phyloP scores from a whole-genome alignment of 192 early-diverging fungal genomes.

The Lobulomyces angularis region DNA sequence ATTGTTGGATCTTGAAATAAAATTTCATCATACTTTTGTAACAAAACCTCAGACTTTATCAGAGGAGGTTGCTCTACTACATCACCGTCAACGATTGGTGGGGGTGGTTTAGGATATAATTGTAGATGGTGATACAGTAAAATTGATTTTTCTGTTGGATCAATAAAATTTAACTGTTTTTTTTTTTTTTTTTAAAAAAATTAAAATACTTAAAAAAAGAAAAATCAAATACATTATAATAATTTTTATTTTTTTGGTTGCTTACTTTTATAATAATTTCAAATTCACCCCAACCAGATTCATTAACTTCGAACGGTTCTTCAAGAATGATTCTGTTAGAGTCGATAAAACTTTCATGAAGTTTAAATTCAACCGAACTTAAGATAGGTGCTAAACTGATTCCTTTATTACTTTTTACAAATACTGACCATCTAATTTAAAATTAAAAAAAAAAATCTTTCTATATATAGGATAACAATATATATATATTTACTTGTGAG shows the following conservation, averaged over 20 bases:
- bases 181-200: too few species aligned
- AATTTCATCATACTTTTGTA: constrained; percentile 72
- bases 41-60: constrained; percentile 55
- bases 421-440: too few species aligned
- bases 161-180: constrained; percentile 67
- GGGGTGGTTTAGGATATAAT: constrained; percentile 82
- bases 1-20: constrained; percentile 80
- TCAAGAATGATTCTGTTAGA: constrained; percentile 49
- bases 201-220: too few species aligned
- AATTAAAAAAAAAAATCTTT: too few species aligned
- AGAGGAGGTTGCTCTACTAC: constrained; percentile 37
- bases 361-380: constrained; percentile 85
- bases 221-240: too few species aligned
- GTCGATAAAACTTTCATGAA: constrained; percentile 86
- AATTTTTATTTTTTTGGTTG: too few species aligned
- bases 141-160: constrained; percentile 62
- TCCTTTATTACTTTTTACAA: too few species aligned
- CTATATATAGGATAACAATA: too few species aligned
- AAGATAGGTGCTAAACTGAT: too few species aligned
- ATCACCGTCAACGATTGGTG: too few species aligned
- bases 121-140: constrained; percentile 80
- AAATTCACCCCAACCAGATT: constrained; percentile 99
- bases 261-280: constrained; percentile 92
- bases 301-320: constrained; percentile 81
- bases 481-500: too few species aligned